phyloP scores from a whole-genome alignment of 805 yeast genomes.

The Blastobotrys terrestris region DNA sequence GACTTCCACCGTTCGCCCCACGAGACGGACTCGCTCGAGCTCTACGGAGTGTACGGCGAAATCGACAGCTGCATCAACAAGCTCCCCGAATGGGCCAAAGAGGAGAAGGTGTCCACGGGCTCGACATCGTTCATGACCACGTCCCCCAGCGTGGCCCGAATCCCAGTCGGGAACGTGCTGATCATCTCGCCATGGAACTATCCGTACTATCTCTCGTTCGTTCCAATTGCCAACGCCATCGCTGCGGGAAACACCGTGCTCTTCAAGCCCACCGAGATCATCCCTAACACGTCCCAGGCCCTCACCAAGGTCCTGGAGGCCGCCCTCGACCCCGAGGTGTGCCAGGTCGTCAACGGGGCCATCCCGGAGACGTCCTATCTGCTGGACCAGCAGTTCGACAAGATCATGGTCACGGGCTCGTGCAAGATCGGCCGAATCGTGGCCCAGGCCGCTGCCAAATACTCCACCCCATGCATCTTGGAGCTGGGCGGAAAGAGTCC shows the following conservation, averaged over 20 bases:
- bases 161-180: conserved; percentile 57
- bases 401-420: conserved; percentile 83
- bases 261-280: conserved; percentile 67
- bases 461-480: conserved; percentile 69
- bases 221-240: conserved; percentile 71
- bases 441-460: conserved; percentile 76
- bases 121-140: conserved; percentile 19
- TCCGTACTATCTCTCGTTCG: conserved; percentile 58
- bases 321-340: conserved; percentile 50
- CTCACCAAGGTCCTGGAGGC: conserved; percentile 49
- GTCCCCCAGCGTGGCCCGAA: conserved; percentile 25
- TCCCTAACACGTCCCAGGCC: conserved; percentile 54
- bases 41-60: conserved; percentile 47
- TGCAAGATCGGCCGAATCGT: conserved; percentile 69
- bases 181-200: conserved; percentile 78
- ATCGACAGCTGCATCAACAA: conserved; percentile 51
- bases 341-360: conserved; percentile 67
- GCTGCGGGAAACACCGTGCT: conserved; percentile 82
- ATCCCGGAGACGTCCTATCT: conserved; percentile 54
- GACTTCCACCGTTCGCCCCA: conserved; percentile 63
- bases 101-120: conserved; percentile 29
- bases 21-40: conserved; percentile 61
- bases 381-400: conserved; percentile 63
- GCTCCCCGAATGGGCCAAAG: conserved; percentile 56
- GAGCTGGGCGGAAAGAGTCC: conserved; percentile 96